These are phyloP conservation scores for Amaranthus palmeri DNA, from an alignment of 148 eudicot species.

Conservation along the genomic window DNA sequence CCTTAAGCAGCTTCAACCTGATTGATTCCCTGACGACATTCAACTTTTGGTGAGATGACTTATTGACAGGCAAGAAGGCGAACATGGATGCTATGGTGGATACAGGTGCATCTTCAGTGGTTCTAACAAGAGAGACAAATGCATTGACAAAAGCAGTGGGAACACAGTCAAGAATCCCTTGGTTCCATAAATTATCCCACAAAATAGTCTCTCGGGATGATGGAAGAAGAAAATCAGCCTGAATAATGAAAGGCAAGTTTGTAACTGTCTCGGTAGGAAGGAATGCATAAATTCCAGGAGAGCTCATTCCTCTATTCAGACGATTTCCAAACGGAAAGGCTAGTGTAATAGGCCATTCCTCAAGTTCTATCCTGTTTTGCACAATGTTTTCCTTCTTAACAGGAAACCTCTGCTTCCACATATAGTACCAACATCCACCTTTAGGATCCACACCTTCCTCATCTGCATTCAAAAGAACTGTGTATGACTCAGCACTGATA, in stretches of 20 bases:
- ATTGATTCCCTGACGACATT: slow-evolving; percentile 42
- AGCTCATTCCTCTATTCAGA: slow-evolving; percentile 41
- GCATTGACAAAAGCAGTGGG: slow-evolving; percentile 52
- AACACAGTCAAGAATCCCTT: slow-evolving; percentile 63
- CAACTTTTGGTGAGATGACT: slow-evolving; percentile 34
- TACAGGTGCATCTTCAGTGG: slow-evolving; percentile 34
- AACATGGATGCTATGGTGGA: slow-evolving; percentile 43
- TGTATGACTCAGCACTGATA: slow-evolving; percentile 53
- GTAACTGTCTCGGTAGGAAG: slow-evolving; percentile 74
- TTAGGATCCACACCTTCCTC: slow-evolving; percentile 25
- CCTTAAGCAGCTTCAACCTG: slow-evolving; percentile 28
- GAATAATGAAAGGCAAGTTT: slow-evolving; percentile 62
- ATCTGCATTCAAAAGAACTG: slow-evolving; percentile 45
- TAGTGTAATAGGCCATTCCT: slow-evolving; percentile 58
- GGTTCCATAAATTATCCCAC: slow-evolving; percentile 59
- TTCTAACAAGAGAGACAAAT: slow-evolving; percentile 41
- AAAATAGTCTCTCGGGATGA: slow-evolving; percentile 66
- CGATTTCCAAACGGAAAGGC: slow-evolving; percentile 69
- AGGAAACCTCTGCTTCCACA: slow-evolving; percentile 74
- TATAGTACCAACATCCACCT: slow-evolving; percentile 52
- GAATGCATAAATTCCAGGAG: slow-evolving; percentile 60
- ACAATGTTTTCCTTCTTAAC: slow-evolving; percentile 44
- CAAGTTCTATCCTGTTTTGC: slow-evolving; percentile 52
- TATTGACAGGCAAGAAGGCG: slow-evolving; percentile 39
- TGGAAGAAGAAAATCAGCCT: slow-evolving; percentile 67